These are phyloP conservation scores for Ilyonectria destructans DNA, from an alignment of 2,329 filamentous ascomycete species.

Conservation along the genomic window DNA sequence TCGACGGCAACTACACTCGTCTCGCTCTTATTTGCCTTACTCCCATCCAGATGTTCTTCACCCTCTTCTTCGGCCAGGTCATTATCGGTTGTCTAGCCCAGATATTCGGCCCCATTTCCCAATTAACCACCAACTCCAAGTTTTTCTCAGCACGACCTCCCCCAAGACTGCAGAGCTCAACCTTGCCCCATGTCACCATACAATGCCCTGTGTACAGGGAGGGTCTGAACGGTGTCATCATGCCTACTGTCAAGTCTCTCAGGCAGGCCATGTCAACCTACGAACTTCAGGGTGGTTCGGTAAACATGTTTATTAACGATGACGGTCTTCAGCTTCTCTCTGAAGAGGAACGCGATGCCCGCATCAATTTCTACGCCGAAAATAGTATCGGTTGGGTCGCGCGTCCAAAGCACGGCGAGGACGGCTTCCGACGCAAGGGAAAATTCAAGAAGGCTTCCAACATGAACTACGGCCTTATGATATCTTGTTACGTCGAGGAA, in stretches of 20 bases:
- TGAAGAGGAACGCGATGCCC: slow-evolving; percentile 73
- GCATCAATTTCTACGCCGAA: slow-evolving; percentile 79
- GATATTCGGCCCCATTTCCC: slow-evolving; percentile 81
- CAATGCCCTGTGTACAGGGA: slow-evolving; percentile 94
- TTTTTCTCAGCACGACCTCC: slow-evolving; percentile 85
- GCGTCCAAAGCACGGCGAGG: slow-evolving; percentile 75
- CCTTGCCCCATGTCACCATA: slow-evolving; percentile 83
- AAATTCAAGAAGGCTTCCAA: slow-evolving; percentile 83
- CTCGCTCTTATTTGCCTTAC: slow-evolving; percentile 77
- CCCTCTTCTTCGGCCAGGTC: slow-evolving; percentile 85
- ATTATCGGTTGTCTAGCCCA: slow-evolving; percentile 84
- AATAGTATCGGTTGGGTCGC: slow-evolving; percentile 81
- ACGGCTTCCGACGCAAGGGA: slow-evolving; percentile 75
- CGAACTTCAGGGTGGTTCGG: slow-evolving; percentile 83
- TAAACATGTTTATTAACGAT: slow-evolving; percentile 84
- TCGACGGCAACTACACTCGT: slow-evolving; percentile 75
- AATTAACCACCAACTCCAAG: slow-evolving; percentile 83
- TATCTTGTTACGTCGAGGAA: slow-evolving; percentile 80
- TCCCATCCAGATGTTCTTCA: slow-evolving; percentile 85
- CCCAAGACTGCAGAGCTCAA: slow-evolving; percentile 69
- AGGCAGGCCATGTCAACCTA: slow-evolving; percentile 85
- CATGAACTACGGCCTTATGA: slow-evolving; percentile 81
- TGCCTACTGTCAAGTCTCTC: slow-evolving; percentile 83
- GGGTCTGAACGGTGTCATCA: slow-evolving; percentile 81
- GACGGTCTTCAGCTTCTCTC: slow-evolving; percentile 80